Conservation (phyloP, 2,329 filamentous ascomycete genomes). For the Fusarium guadeloupense region DNA sequence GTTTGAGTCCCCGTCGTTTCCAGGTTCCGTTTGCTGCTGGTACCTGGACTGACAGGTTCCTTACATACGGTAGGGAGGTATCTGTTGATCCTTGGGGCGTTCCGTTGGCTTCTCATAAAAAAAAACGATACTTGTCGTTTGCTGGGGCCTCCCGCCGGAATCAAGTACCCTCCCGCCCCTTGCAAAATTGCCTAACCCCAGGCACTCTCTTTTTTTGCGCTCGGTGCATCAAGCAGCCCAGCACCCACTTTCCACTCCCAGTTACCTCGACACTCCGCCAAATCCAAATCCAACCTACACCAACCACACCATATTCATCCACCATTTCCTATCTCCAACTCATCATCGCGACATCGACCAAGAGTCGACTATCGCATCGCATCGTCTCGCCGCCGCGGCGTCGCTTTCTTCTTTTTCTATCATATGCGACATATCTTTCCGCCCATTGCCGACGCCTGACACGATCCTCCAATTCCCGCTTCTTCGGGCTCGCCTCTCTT, state of each 20-base stretch:
- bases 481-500: constrained; percentile 28
- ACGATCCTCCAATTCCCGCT: constrained; percentile 36
- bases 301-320: constrained; percentile 38
- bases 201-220: constrained; percentile 32
- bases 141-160: constrained; percentile 4
- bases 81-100: constrained; percentile 18
- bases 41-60: constrained; percentile 22
- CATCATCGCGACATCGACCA: constrained; percentile 39
- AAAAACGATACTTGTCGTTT: constrained; percentile 19
- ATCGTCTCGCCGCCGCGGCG: constrained; percentile 6
- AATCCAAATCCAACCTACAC: constrained; percentile 41
- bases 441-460: constrained; percentile 32
- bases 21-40: constrained; percentile 26
- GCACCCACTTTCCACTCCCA: constrained; percentile 40
- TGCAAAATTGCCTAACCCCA: constrained; percentile 27
- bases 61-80: constrained; percentile 31
- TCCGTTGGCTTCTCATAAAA: constrained; percentile 7
- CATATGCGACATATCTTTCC: constrained; percentile 21
- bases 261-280: constrained; percentile 40
- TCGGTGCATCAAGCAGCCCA: constrained; percentile 23
- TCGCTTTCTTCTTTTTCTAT: constrained; percentile 16
- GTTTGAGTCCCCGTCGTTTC: constrained; percentile 10
- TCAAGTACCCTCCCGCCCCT: constrained; percentile 36
- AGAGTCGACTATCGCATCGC: constrained; percentile 36
- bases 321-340: constrained; percentile 31